A percentile compares a stretch with the other conserved stretches of the same genome.
Conservation (phyloP, 305 asterid genomes). For the Fraxinus xanthoxyloides region DNA sequence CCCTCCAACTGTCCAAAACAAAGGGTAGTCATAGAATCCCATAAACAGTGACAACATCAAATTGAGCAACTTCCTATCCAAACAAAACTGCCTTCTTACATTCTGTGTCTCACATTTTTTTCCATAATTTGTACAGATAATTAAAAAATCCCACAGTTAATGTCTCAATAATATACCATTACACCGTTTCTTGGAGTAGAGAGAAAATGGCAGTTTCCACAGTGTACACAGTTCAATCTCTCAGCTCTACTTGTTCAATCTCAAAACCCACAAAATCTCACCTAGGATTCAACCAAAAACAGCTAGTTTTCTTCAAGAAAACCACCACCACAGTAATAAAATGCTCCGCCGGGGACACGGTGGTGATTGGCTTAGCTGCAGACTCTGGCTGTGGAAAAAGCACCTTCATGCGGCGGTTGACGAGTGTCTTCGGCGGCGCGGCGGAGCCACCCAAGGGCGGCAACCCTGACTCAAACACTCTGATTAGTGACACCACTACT, state of each 20-base stretch:
- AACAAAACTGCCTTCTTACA: conserved; percentile 27
- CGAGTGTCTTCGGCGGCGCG: conserved; percentile 97
- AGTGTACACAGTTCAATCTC: conserved; percentile 72
- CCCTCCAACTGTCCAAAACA: conserved; percentile 24
- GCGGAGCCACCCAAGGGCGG: conserved; percentile 98
- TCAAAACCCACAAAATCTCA: conserved; percentile 71
- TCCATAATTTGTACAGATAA: neutral
- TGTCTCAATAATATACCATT: conserved; percentile 5
- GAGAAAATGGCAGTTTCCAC: conserved; percentile 69
- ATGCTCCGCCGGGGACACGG: conserved; percentile 64
- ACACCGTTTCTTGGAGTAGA: neutral
- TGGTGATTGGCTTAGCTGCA: conserved; percentile 88
- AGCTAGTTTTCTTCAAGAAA: conserved; percentile 40
- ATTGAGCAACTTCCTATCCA: conserved; percentile 27
- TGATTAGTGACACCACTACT: conserved; percentile 82
- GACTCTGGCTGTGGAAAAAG: conserved; percentile 99
- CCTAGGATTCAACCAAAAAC: conserved; percentile 59
- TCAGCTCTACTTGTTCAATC: conserved; percentile 65
- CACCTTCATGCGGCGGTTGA: conserved; percentile 94
- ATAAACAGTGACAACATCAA: conserved; percentile 23
- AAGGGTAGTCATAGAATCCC: conserved; percentile 24
- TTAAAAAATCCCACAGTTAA: neutral
- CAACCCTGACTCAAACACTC: conserved; percentile 93
- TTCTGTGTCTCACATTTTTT: conserved; percentile 18
- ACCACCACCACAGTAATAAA: conserved; percentile 29